Base-by-base conservation (phyloP, 1,284 basidiomycete species). In the Trichosporon inkin region DNA sequence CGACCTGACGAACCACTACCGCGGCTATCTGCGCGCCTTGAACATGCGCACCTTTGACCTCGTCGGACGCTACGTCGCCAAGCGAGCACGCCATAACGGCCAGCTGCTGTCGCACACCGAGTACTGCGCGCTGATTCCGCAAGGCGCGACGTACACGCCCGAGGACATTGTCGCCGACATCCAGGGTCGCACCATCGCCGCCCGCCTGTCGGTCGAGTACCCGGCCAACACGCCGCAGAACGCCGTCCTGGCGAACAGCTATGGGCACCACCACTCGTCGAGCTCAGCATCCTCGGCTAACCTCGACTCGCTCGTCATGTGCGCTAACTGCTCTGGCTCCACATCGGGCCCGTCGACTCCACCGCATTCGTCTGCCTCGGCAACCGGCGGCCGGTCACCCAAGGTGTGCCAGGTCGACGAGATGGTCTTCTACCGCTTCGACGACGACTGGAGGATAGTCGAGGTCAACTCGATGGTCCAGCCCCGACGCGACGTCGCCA, bases 381-480 rank as follows among this genome's bases (percentile, higher is more conserved):
- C 24, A 8, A 35, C 28, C 34, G 41, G 20, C 20, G 55, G 17
- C 35, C 34, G 24, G 13, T 37, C 58, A 36, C 35, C 40, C 10
- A 47, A 53, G 22, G 35, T 61, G 14, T 49, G 39, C 8, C 40
- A 52, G 16, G 10, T 58, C 51, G 40, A 54, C 38, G 55, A 60
- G 35, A 37, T 57, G 20, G 62, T 60, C 38, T 58, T 63, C 35
- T 63, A 63, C 56, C 53, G 37, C 44, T 63, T 60, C 17, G 62
- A 63, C 53, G 53, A 60, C 38, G 20, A 57, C 53, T 63, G 62
- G 62, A 37, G 49, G 19, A 63, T 63, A 47, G 35, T 38, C 53
- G 41, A 56, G 14, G 58, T 63, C 11, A 52, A 49, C 53, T 60
- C 53, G 39, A 55, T 53, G 49, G 24, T 52, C 17, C 53, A 62